These are phyloP conservation scores for Trichomonas tenax DNA, from an alignment of 208 protist genomes.

Conservation along the genomic window DNA sequence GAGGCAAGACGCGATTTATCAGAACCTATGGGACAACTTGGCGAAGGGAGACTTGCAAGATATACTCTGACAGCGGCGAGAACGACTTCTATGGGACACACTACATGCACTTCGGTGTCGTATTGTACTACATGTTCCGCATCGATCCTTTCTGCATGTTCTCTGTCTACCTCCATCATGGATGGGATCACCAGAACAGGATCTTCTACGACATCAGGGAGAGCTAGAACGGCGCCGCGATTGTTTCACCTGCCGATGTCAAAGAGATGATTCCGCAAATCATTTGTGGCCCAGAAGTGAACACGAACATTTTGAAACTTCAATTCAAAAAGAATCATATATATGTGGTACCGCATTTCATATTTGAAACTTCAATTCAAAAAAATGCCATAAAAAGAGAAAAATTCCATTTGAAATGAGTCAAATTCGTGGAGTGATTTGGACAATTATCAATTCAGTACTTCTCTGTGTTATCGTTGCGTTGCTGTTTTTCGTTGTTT, in stretches of 20 bases:
- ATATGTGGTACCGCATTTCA: no score
- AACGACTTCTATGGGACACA: background rate
- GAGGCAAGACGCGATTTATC: background rate
- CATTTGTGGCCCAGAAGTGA: background rate
- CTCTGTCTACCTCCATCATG: background rate
- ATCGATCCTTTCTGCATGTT: background rate
- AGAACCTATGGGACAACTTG: background rate
- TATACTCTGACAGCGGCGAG: background rate
- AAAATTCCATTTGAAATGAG: no score
- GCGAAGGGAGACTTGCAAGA: background rate
- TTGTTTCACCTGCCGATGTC: background rate
- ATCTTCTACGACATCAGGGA: background rate
- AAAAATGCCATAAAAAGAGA: no score
- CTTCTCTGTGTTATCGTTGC: no score
- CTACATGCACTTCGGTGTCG: background rate
- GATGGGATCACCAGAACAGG: background rate
- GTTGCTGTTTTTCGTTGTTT: no score
- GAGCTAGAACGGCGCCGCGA: background rate
- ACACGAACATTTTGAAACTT: background rate
- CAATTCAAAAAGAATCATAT: background rate
- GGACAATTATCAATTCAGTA: no score
- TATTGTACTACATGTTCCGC: background rate
- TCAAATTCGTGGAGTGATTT: no score
- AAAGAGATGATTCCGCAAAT: constrained; percentile 2
- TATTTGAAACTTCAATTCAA: no score